These are phyloP conservation scores for Phoenix roebelenii DNA, from an alignment of 176 grass and related monocot genomes.

Conservation along the genomic window DNA sequence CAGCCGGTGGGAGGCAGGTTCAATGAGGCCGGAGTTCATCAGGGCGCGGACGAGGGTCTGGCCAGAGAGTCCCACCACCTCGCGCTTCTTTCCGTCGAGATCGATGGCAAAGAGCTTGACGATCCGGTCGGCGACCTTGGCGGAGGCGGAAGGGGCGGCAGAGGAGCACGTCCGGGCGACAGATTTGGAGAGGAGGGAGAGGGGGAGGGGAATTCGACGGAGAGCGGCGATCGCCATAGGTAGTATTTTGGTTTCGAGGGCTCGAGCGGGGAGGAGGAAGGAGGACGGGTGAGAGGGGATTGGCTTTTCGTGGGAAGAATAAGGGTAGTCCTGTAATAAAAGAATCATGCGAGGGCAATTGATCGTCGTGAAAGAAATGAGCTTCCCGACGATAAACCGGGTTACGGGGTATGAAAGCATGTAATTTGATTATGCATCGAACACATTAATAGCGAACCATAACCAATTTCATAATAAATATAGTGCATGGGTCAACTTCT, in stretches of 20 bases:
- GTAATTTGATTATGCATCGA: too few species aligned
- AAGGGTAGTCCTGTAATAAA: too few species aligned
- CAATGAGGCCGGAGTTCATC: conserved; percentile 63
- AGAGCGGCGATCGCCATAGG: background rate
- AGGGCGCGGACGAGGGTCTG: conserved; percentile 82
- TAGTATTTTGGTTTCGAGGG: background rate
- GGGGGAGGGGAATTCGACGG: background rate
- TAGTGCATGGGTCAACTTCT: too few species aligned
- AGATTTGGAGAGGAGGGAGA: conserved; percentile 15
- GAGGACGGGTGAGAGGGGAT: too few species aligned
- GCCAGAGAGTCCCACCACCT: conserved; percentile 61
- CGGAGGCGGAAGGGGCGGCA: conserved; percentile 25
- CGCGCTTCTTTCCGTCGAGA: conserved; percentile 44
- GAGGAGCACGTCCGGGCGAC: conserved; percentile 5
- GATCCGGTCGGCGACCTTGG: conserved; percentile 94
- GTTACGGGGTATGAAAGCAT: too few species aligned
- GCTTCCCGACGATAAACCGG: too few species aligned
- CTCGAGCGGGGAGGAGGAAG: too few species aligned
- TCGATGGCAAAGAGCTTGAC: conserved; percentile 82
- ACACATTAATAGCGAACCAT: too few species aligned
- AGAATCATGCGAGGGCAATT: too few species aligned
- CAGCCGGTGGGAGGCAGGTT: conserved; percentile 82
- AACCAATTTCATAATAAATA: too few species aligned
- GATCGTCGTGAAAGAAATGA: too few species aligned
- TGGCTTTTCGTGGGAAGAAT: too few species aligned